Conservation (phyloP, 805 yeast species). For the Sugiyamaella qingdaonensis region DNA sequence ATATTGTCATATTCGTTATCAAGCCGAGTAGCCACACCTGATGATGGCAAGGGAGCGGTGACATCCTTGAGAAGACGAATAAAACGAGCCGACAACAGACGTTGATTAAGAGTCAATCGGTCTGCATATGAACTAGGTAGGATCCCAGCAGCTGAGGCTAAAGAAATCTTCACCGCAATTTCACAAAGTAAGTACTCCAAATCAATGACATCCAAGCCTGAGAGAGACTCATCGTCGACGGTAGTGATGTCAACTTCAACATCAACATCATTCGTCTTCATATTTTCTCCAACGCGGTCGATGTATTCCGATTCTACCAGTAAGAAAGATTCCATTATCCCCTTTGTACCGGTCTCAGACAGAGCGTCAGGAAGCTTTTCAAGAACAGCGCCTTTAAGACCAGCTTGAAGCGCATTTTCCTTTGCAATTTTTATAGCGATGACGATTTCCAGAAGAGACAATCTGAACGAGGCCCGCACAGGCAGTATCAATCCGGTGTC, state of each 20-base stretch:
- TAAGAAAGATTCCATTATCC: background rate
- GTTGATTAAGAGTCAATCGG: slow-evolving; percentile 38
- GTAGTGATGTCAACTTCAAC: background rate
- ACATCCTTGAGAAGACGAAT: slow-evolving; percentile 7
- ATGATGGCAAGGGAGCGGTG: background rate
- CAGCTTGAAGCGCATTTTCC: slow-evolving; percentile 16
- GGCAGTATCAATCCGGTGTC: background rate
- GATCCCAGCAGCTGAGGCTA: slow-evolving; percentile 35
- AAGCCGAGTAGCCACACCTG: background rate
- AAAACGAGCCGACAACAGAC: slow-evolving; percentile 15
- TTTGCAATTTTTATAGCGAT: slow-evolving; percentile 27
- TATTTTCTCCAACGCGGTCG: background rate
- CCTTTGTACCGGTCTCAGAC: background rate
- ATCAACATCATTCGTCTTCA: background rate
- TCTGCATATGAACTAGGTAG: slow-evolving; percentile 27
- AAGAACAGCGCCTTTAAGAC: slow-evolving; percentile 17
- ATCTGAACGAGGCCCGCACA: background rate
- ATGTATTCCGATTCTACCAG: background rate
- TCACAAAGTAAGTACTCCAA: slow-evolving; percentile 43
- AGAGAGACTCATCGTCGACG: background rate
- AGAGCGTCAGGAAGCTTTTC: slow-evolving; percentile 19
- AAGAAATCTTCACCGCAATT: slow-evolving; percentile 38
- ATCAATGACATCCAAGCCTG: background rate
- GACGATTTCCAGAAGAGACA: slow-evolving; percentile 20
- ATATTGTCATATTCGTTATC: background rate